Percentiles rank a stretch among this genome's conserved stretches.
These are phyloP conservation scores for Teratosphaeriaceae sp. DNA, from an alignment of 2,329 filamentous ascomycete genomes.

Conservation along the genomic window DNA sequence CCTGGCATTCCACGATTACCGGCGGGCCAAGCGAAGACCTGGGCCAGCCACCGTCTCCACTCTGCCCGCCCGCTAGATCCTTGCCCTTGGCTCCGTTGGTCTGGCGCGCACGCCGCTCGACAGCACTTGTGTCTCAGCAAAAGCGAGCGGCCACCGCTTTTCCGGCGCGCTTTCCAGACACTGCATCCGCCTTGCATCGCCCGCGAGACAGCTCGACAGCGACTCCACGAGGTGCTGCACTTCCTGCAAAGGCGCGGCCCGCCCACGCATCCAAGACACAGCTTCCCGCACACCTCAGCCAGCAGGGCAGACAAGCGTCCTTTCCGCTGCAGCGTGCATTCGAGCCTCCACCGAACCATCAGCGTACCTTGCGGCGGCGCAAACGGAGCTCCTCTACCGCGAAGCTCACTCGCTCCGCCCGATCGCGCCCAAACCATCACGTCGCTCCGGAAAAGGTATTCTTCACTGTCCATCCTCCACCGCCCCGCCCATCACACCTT, in stretches of 20 bases:
- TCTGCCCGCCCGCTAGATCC: constrained; percentile 11
- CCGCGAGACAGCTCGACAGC: constrained; percentile 7
- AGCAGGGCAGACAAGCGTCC: not conserved
- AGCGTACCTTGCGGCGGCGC: constrained; percentile 1
- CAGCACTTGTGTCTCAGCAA: constrained; percentile 14
- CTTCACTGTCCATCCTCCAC: not conserved
- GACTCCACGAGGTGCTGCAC: constrained; percentile 17
- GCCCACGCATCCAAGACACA: constrained; percentile 9
- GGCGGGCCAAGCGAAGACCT: constrained; percentile 5
- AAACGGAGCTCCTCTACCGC: constrained; percentile 1
- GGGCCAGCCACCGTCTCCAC: constrained; percentile 14
- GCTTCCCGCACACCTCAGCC: constrained; percentile 2
- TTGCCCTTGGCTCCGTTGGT: constrained; percentile 8
- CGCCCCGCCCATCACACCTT: constrained; percentile 4
- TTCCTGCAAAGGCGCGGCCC: constrained; percentile 14
- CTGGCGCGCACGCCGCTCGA: not conserved
- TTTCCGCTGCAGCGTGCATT: not conserved
- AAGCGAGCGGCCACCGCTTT: constrained; percentile 13
- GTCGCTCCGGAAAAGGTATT: not conserved
- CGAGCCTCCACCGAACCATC: constrained; percentile 1
- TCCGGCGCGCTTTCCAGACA: constrained; percentile 15
- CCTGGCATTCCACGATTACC: constrained; percentile 5
- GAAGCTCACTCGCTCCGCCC: constrained; percentile 1
- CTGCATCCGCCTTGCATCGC: constrained; percentile 16
- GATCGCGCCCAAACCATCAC: not conserved